Evolutionary conservation across 2,329 filamentous ascomycete species (phyloP).

Genomic region (Juglanconis oblonga): DNA sequence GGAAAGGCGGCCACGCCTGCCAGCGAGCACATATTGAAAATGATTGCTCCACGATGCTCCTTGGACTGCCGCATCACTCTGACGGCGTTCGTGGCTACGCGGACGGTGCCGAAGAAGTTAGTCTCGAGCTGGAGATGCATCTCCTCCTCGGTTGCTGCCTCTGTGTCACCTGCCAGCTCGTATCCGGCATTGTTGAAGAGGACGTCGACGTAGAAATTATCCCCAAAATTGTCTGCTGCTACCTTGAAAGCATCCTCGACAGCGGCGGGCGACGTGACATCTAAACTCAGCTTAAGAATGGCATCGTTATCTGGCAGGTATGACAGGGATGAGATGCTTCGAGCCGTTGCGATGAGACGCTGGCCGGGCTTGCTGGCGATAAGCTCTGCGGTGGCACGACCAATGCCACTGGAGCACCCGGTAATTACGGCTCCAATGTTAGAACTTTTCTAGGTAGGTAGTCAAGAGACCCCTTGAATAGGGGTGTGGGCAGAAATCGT

Average conservation of each 20-base stretch:
- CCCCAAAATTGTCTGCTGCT: conserved; percentile 31
- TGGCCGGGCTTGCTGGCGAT: conserved; percentile 36
- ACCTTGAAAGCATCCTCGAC: conserved; percentile 34
- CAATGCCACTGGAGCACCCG: conserved; percentile 48
- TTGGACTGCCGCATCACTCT: conserved; percentile 27
- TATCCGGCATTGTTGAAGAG: conserved; percentile 40
- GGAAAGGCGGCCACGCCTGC: conserved; percentile 20
- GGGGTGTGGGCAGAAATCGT: neutral
- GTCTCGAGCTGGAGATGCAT: conserved; percentile 26
- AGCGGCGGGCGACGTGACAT: conserved; percentile 40
- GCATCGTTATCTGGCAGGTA: conserved; percentile 33
- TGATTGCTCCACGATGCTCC: conserved; percentile 24
- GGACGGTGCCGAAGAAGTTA: conserved; percentile 26
- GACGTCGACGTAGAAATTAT: conserved; percentile 26
- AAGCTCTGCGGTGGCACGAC: conserved; percentile 35
- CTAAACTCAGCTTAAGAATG: conserved; percentile 44
- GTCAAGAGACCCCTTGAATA: neutral
- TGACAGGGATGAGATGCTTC: conserved; percentile 38
- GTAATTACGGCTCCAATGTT: conserved; percentile 34
- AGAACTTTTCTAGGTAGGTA: neutral
- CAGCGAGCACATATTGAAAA: conserved; percentile 22
- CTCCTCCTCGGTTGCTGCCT: conserved; percentile 22
- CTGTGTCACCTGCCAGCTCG: conserved; percentile 34
- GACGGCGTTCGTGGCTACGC: conserved; percentile 24
- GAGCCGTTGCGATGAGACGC: conserved; percentile 46